Conservation (phyloP, 225 moss, liverwort and hornwort genomes). For the Bryum argenteum region DNA sequence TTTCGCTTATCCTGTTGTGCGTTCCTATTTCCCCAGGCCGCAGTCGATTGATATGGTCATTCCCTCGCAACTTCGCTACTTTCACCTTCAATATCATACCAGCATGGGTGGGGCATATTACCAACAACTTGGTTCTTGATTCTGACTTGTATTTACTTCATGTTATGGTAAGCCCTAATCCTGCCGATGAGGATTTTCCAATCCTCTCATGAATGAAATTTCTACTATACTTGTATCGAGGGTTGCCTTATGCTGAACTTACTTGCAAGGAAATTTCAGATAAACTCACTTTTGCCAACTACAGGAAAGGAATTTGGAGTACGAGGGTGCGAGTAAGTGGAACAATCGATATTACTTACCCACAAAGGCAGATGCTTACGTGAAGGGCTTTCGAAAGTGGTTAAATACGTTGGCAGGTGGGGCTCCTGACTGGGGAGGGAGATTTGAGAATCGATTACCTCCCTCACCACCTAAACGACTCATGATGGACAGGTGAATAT, state of each 20-base stretch:
- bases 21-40: constrained; percentile 64
- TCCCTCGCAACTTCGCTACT: constrained; percentile 64
- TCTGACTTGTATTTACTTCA: constrained; percentile 67
- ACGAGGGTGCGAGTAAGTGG: constrained; percentile 48
- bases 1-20: constrained; percentile 47
- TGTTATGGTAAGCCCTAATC: constrained; percentile 55
- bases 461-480: constrained; percentile 42
- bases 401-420: constrained; percentile 61
- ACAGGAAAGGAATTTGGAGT: constrained; percentile 61
- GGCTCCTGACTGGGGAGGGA: constrained; percentile 62
- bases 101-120: constrained; percentile 53
- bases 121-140: constrained; percentile 67
- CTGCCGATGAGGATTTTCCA: not conserved
- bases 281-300: constrained; percentile 20
- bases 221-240: constrained; percentile 5
- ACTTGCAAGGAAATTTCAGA: not conserved
- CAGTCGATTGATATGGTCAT: constrained; percentile 63
- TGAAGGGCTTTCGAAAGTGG: constrained; percentile 60
- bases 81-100: constrained; percentile 29
- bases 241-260: not conserved
- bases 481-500: constrained; percentile 61
- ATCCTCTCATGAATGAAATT: not conserved
- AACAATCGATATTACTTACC: constrained; percentile 39
- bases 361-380: constrained; percentile 58
- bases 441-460: constrained; percentile 45